Evolutionary conservation across 176 grass and related monocot genomes (phyloP), one percentile per base, ranked within the genome.

Genomic region (Zea luxurians): DNA sequence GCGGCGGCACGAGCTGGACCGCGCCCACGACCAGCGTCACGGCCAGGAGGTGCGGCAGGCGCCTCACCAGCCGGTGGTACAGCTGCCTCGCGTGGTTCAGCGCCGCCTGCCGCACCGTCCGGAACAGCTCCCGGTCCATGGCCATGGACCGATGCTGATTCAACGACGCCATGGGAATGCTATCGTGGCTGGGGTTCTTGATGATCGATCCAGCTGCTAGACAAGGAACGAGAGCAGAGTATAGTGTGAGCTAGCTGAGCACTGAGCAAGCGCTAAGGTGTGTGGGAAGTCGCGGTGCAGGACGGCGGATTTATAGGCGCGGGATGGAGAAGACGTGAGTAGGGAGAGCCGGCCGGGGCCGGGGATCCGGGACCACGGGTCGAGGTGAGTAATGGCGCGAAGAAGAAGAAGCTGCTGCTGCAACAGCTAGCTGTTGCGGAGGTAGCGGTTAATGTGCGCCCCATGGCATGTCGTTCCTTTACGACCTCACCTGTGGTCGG

Each of bases 1-100:
- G 6, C 12, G 46, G 10, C 11, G 43, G 11, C 68, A 12, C 48
- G 11, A 40, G 57, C 45, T 8, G 74, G 0, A 36, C 8, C 3
- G n/a, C 59, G 37, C 48, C 70, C 71, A 85, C 48, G 36, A 89
- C 18, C 41, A 85, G 49, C 7, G 87, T 71, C 44, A 66, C 18
- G 71, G 73, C 70, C 57, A 80, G 73, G 72, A 89, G 55, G 61
- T 73, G 83, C 58, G 76, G 80, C 2, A 84, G 82, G 76, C 78
- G 77, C 4, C 35, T 1, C 48, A 72, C 13, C 17, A 84, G 72
- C 48, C 77, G 82, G 70, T 80, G 87, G 82, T 81, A 66, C 8
- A 89, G 71, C 2, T 48, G 41, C 48, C 67, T 50, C 12, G 81
- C 72, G 65, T 89, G 81, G 87, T 89, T 85, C 48, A 48, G 65